A percentile compares a stretch with the other conserved stretches of the same genome.
These are phyloP conservation scores for Starmerella potacharoeniae DNA, from an alignment of 805 yeast species.

Conservation along the genomic window DNA sequence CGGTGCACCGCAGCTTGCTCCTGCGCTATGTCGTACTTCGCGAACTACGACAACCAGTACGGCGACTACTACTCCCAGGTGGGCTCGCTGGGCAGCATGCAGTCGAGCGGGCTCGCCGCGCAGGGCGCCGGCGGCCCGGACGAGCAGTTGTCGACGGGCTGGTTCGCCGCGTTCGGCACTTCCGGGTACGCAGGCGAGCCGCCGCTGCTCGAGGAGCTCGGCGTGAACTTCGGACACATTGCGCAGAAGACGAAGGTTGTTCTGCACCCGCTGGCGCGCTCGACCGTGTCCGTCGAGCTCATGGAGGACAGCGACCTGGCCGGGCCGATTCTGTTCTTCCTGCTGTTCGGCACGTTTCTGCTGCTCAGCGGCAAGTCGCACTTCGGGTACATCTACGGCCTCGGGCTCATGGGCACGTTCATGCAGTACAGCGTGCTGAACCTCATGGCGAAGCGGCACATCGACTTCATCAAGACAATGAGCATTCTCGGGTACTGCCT, in stretches of 20 bases:
- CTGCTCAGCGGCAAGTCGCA: constrained; percentile 84
- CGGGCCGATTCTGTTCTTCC: constrained; percentile 83
- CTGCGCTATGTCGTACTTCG: constrained; percentile 17
- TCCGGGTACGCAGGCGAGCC: constrained; percentile 94
- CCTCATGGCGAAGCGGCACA: constrained; percentile 54
- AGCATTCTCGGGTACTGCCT: constrained; percentile 90
- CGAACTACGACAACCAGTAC: constrained; percentile 9
- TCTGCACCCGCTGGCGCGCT: constrained; percentile 52
- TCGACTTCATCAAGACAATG: constrained; percentile 57
- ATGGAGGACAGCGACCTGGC: constrained; percentile 87
- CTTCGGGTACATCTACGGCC: constrained; percentile 94
- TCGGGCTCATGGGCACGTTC: constrained; percentile 80
- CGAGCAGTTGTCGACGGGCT: constrained; percentile 47
- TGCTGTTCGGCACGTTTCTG: constrained; percentile 72
- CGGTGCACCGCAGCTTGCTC: no score
- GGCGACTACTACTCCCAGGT: constrained; percentile 13
- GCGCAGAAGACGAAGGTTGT: constrained; percentile 72
- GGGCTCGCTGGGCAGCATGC: constrained; percentile 17
- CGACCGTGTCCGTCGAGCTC: constrained; percentile 55
- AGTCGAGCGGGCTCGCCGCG: constrained; percentile 5
- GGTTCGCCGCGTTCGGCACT: constrained; percentile 85
- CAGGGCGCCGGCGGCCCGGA: constrained; percentile 7
- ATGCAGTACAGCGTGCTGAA: constrained; percentile 76
- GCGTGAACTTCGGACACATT: constrained; percentile 84
- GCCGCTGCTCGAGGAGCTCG: constrained; percentile 81